Conservation (phyloP, 2,329 filamentous ascomycete species). For the Talaromyces sp. region DNA sequence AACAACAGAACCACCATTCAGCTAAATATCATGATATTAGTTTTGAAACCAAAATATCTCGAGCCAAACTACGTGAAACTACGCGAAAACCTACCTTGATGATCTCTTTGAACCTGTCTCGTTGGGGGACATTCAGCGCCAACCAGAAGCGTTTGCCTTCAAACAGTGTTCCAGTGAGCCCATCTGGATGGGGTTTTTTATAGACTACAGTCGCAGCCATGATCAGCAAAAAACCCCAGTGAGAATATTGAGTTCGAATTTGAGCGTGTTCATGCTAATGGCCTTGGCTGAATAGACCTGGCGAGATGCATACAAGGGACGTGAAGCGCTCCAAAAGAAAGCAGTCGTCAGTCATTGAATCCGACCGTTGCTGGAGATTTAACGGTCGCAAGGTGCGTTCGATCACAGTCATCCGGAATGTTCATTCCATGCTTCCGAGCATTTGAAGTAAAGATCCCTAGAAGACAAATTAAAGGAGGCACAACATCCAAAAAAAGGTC, state of each 20-base stretch:
- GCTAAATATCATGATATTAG: conserved; percentile 21
- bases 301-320: not conserved
- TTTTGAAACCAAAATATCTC: not conserved
- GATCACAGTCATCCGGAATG: not conserved
- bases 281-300: not conserved
- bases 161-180: conserved; percentile 39
- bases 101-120: conserved; percentile 42
- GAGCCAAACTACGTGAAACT: not conserved
- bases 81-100: conserved; percentile 34
- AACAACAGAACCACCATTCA: conserved; percentile 52
- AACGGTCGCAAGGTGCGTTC: not conserved
- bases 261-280: not conserved
- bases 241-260: not conserved
- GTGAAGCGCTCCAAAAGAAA: not conserved
- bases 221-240: not conserved
- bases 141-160: conserved; percentile 54
- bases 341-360: not conserved
- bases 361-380: not conserved
- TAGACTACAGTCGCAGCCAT: conserved; percentile 6
- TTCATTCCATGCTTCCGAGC: not conserved
- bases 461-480: not conserved
- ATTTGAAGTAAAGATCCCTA: not conserved
- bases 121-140: conserved; percentile 48
- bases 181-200: conserved; percentile 5
- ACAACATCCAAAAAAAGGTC: not conserved